Evolutionary conservation across 2,329 filamentous ascomycete genomes (phyloP), one percentile per base, ranked within the genome.

Genomic region (Fusarium compactum): DNA sequence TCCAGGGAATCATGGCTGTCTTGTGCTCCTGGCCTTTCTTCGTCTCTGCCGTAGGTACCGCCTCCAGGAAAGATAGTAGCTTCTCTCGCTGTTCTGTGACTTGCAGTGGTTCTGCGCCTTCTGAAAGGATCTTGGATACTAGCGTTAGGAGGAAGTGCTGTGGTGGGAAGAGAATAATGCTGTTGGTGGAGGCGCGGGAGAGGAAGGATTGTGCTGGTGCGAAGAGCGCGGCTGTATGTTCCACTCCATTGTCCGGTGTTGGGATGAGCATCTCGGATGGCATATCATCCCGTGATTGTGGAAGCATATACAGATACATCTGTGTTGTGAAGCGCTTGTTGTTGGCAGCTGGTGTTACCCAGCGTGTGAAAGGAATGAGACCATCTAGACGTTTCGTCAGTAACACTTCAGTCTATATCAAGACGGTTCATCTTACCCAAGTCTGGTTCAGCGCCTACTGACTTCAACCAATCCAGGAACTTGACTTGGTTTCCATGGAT

Each of bases 271-370:
- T 89, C 76, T 86, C 86, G 5, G 80, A 77, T 4, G 80, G 76
- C 48, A 77, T 64, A 8, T 70, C 50, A 9, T 68, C 65, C 16
- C 67, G 70, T 54, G 74, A 74, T 3, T 79, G 81, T 0, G 94
- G 94, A 5, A 98, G 85, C 80, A 97, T 91, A 80, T 97, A 97
- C 14, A 98, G 80, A 81, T 98, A 99, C 95, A 98, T 98, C 78
- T 98, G 95, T 1, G 95, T 98, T 0, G 92, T 93, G 82, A 97
- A 99, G 47, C 96, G 88, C 74, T 91, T 93, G 0, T 90, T 87
- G 3, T 91, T 83, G 66, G 87, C 89, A 1, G 84, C 80, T 0
- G 95, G 95, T 4, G 96, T 98, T 59, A 98, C 86, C 96, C 96
- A 98, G 57, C 93, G 89, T 0, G 95, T 97, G 77, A 97, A 98